Evolutionary conservation across 768 basidiomycete species (phyloP), one percentile per base, ranked within the genome.

Genomic region (Suillus fuscotomentosus): DNA sequence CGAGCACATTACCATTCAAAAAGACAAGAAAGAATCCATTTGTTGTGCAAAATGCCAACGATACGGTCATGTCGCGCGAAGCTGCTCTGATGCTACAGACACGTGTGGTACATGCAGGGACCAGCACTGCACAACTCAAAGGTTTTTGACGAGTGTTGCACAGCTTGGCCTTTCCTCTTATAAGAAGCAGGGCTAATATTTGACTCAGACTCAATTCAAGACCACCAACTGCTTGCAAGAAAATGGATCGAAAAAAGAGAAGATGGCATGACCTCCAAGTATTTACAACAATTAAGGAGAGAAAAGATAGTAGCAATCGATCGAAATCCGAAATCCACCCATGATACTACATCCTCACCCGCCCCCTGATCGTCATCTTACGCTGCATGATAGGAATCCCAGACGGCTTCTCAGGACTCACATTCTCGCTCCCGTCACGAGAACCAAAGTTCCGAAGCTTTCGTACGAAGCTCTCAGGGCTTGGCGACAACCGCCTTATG

Each of bases 341-440:
- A 31, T 54, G 20, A 20, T 20, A 34, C 22, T 10, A 34, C 22
- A 39, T 72, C 64, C 55, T 72, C 56, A 66, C 64, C 43, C 69
- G 68, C 17, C 69, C 74, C 15, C 68, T 69, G 60, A 74, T 70
- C 38, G 75, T 74, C 75, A 68, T 70, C 53, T 68, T 51, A 59
- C 75, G 65, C 53, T 73, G 68, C 38, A 76, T 61, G 34, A 75
- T 65, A 34, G 75, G 75, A 45, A 75, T 71, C 24, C 65, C 73
- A 59, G 75, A 73, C 0, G 64, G 71, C 17, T 70, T 73, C 39
- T 67, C 63, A 2, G 75, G 73, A 47, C 70, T 75, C 39, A 62
- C 17, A n/a, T 61, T 57, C 60, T 61, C 66, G 24, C 71, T 73
- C 60, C 61, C 48, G 17, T 63, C 55, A 43, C 68, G 3, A 15